phyloP scores from a whole-genome alignment of 352 stramenopile genomes.

The Phytophthora uliginosa region DNA sequence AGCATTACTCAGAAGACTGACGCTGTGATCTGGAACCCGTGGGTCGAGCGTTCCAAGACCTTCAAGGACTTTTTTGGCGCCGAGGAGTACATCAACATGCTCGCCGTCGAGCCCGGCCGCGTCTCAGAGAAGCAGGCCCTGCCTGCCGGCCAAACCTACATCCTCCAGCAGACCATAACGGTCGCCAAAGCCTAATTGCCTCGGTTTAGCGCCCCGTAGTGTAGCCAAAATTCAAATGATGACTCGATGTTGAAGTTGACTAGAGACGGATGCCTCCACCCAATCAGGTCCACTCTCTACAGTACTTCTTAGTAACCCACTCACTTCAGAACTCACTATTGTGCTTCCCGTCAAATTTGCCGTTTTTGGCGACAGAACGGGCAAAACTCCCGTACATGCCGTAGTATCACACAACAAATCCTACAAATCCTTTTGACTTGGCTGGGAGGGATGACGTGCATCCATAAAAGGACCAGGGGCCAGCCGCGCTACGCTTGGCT shows the following conservation, averaged over 20 bases:
- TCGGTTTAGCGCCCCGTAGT: background rate
- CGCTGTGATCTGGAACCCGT: constrained; percentile 95
- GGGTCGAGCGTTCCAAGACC: constrained; percentile 90
- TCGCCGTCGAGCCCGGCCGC: constrained; percentile 96
- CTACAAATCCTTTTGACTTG: constrained; percentile 47
- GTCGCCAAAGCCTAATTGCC: constrained; percentile 13
- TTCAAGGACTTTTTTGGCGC: constrained; percentile 97
- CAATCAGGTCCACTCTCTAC: constrained; percentile 19
- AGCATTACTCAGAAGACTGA: constrained; percentile 53
- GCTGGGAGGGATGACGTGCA: no score
- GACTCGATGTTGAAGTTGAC: constrained; percentile 32
- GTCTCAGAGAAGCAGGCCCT: constrained; percentile 61
- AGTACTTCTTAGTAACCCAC: background rate
- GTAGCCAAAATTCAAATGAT: constrained; percentile 1
- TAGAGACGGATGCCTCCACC: background rate
- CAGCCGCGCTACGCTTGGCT: no score
- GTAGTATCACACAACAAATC: no score
- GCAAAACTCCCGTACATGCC: no score
- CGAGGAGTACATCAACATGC: constrained; percentile 95
- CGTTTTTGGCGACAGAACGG: no score
- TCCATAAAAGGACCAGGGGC: no score
- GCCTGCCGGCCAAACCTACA: constrained; percentile 55
- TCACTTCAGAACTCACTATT: constrained; percentile 7
- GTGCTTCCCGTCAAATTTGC: no score
- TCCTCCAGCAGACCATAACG: constrained; percentile 32